phyloP scores from a whole-genome alignment of 768 basidiomycete genomes.

The Leccinum fibrillosum region DNA sequence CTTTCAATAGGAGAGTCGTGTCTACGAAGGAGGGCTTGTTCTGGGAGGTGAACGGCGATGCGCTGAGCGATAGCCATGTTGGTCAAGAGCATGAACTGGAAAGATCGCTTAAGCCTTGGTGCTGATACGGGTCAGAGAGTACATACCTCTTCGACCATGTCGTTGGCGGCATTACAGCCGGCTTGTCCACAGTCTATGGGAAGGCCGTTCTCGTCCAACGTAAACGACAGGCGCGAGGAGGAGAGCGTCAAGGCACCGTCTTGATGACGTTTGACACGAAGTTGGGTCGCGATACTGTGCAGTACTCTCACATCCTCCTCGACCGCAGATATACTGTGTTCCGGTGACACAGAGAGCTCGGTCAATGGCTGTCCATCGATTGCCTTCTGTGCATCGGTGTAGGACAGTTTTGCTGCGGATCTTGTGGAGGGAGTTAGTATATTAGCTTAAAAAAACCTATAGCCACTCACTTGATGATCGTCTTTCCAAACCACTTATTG shows the following conservation, averaged over 20 bases:
- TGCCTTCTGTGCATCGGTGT: slow-evolving; percentile 75
- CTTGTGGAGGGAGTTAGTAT: slow-evolving; percentile 37
- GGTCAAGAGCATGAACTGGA: slow-evolving; percentile 89
- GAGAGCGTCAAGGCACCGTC: slow-evolving; percentile 75
- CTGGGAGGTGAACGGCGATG: slow-evolving; percentile 90
- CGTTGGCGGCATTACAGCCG: slow-evolving; percentile 67
- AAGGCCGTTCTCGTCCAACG: slow-evolving; percentile 71
- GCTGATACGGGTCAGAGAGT: background rate
- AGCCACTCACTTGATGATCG: slow-evolving; percentile 73
- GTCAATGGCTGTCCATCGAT: slow-evolving; percentile 70
- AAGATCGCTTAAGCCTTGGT: slow-evolving; percentile 2
- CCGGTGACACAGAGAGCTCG: slow-evolving; percentile 49
- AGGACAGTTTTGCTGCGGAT: slow-evolving; percentile 84
- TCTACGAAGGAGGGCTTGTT: slow-evolving; percentile 94
- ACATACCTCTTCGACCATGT: slow-evolving; percentile 83
- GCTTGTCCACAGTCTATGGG: slow-evolving; percentile 77
- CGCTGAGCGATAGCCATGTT: slow-evolving; percentile 91
- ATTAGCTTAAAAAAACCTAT: background rate
- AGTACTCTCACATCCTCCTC: slow-evolving; percentile 75
- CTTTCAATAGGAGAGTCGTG: slow-evolving; percentile 93
- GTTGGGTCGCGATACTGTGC: slow-evolving; percentile 63
- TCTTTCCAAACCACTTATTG: slow-evolving; percentile 92
- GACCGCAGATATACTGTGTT: slow-evolving; percentile 58
- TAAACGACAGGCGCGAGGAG: slow-evolving; percentile 70
- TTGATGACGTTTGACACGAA: slow-evolving; percentile 71